These are phyloP conservation scores for Sanghuangporus sanghuang DNA, from an alignment of 1,284 basidiomycete genomes.

Conservation along the genomic window DNA sequence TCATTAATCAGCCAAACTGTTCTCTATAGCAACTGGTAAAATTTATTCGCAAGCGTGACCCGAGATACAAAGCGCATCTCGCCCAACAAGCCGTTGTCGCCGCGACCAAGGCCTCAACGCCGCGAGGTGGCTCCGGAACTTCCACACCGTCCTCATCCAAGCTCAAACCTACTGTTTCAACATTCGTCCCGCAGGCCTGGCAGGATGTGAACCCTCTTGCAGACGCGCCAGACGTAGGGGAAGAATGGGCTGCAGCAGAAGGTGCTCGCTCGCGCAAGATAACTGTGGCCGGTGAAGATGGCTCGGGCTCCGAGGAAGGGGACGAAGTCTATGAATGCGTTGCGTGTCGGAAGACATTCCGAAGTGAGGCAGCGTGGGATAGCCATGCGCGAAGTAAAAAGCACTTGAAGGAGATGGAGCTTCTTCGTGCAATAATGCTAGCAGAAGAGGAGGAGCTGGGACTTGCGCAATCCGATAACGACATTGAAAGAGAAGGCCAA, in stretches of 20 bases:
- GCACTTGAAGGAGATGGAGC: conserved; percentile 85
- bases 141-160: conserved; percentile 21
- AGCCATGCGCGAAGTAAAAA: conserved; percentile 97
- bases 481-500: conserved; percentile 11
- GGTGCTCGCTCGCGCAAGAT: conserved; percentile 33
- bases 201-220: conserved; percentile 49
- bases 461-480: conserved; percentile 24
- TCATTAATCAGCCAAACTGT: background rate
- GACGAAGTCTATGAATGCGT: conserved; percentile 85
- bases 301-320: conserved; percentile 60
- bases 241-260: conserved; percentile 67
- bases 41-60: conserved; percentile 92
- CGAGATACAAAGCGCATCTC: conserved; percentile 78
- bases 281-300: conserved; percentile 54
- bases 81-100: conserved; percentile 40
- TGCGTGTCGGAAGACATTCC: conserved; percentile 89
- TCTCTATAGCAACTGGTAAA: conserved; percentile 64
- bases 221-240: conserved; percentile 43
- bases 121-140: conserved; percentile 18
- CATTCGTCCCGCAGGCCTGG: conserved; percentile 82
- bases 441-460: conserved; percentile 71
- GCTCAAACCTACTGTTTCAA: conserved; percentile 17
- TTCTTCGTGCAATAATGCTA: conserved; percentile 68
- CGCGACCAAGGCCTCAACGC: conserved; percentile 28
- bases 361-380: conserved; percentile 90